Conservation (phyloP, 2,329 filamentous ascomycete genomes). For the Xylariaceae sp. region DNA sequence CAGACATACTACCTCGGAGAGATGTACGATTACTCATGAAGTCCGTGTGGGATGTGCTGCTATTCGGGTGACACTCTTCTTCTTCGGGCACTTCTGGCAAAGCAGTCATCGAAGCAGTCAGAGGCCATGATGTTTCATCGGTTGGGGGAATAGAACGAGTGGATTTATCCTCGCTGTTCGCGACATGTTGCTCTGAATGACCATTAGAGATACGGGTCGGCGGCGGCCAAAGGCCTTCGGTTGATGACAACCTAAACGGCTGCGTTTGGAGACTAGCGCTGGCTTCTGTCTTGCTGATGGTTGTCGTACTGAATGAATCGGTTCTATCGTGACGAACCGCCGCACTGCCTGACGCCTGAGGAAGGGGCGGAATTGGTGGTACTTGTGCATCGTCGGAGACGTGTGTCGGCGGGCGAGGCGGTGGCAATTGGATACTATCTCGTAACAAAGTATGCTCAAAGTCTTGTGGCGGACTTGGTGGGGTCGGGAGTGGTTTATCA, state of each 20-base stretch:
- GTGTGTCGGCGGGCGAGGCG: slow-evolving; percentile 50
- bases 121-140: slow-evolving; percentile 43
- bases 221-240: slow-evolving; percentile 11
- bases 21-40: slow-evolving; percentile 48
- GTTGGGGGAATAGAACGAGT: slow-evolving; percentile 42
- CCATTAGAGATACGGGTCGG: slow-evolving; percentile 8
- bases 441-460: slow-evolving; percentile 46
- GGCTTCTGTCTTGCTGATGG: slow-evolving; percentile 43
- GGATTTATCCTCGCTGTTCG: slow-evolving; percentile 17
- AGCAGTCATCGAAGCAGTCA: slow-evolving; percentile 39
- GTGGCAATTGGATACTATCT: slow-evolving; percentile 46
- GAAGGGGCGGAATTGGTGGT: slow-evolving; percentile 45
- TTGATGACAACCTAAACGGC: slow-evolving; percentile 34
- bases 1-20: slow-evolving; percentile 52
- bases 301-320: slow-evolving; percentile 36
- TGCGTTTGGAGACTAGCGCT: slow-evolving; percentile 44
- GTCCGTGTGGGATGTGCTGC: slow-evolving; percentile 42
- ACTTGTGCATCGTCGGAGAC: slow-evolving; percentile 37
- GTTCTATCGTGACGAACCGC: slow-evolving; percentile 43
- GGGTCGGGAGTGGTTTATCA: slow-evolving; percentile 28
- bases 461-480: slow-evolving; percentile 34
- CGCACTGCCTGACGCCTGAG: slow-evolving; percentile 53
- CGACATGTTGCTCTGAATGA: slow-evolving; percentile 10
- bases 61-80: slow-evolving; percentile 47
- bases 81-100: slow-evolving; percentile 61